Base-by-base conservation (phyloP, 805 yeast species). In the Barnettozyma siamensis region DNA sequence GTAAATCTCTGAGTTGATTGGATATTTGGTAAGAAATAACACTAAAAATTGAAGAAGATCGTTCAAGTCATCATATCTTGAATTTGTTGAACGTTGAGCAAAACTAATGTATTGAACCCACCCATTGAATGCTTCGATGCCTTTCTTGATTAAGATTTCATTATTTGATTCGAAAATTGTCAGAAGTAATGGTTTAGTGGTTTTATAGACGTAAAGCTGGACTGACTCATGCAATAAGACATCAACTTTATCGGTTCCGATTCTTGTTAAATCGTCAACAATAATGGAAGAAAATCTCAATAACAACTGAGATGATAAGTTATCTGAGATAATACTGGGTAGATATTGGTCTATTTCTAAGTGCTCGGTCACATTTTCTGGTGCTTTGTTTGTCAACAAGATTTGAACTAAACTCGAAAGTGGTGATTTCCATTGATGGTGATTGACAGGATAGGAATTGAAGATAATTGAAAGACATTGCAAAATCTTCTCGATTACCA, bases 401-500 rank as follows among this genome's bases (percentile, higher is more conserved):
- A 51, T 43, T 29, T 41, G 44, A 5, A 55, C 32, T 16, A 66
- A 28, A 1, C 65, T 45, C 1, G 49, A 29, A 23, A 75, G 41
- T 1, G 80, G 78, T 37, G 66, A 51, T 6, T 40, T 34, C 73
- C 79, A 75, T 3, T 44, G 37, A 2, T 52, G 42, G 32, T 60
- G 62, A 42, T 66, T 60, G 35, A 70, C 59, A 4, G 42, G 43
- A 19, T 35, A 45, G 12, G 43, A 43, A 17, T 39, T 47, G 56
- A 66, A 82, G 4, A 76, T 53, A 27, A 75, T 54, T 3, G 80
- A 67, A 24, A 80, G 50, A 37, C 78, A 73, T 7, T 83, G 72
- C 38, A 83, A 58, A 38, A 83, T 56, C 51, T 84, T 84, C 44
- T 68, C 72, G 19, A 76, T 59, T n/a, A 82, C 74, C 49, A 80